Conservation (phyloP, 2,329 filamentous ascomycete genomes). For the Drechslerella coelobrocha region DNA sequence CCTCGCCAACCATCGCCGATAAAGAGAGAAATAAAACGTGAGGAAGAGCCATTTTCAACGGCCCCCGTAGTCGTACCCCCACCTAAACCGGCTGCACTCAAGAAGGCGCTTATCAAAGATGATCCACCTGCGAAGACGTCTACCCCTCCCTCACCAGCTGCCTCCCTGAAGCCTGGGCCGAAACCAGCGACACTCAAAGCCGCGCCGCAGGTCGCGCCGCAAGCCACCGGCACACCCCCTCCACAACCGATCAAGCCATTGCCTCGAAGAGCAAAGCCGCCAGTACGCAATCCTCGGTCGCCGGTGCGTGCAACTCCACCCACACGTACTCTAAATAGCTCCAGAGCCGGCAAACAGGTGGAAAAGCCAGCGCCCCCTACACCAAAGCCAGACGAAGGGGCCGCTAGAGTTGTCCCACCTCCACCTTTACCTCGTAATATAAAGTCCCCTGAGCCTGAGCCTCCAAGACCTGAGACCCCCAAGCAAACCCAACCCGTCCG, state of each 20-base stretch:
- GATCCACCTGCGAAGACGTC: slow-evolving; percentile 24
- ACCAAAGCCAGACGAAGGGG: slow-evolving; percentile 12
- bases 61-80: slow-evolving; percentile 19
- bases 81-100: slow-evolving; percentile 34
- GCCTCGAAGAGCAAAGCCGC: slow-evolving; percentile 23
- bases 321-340: slow-evolving; percentile 14
- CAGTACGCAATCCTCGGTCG: slow-evolving; percentile 11
- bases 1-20: slow-evolving; percentile 45
- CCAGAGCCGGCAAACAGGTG: slow-evolving; percentile 15
- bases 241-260: slow-evolving; percentile 43
- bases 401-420: slow-evolving; percentile 22
- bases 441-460: not conserved
- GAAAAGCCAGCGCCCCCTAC: not conserved
- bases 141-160: slow-evolving; percentile 1
- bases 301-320: slow-evolving; percentile 11
- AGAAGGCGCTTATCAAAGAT: slow-evolving; percentile 40
- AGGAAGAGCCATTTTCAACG: slow-evolving; percentile 8
- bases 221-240: slow-evolving; percentile 42
- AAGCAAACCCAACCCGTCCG: slow-evolving; percentile 6
- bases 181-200: slow-evolving; percentile 22
- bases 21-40: slow-evolving; percentile 37
- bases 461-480: not conserved
- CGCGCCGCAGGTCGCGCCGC: slow-evolving; percentile 7
- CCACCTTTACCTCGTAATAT: slow-evolving; percentile 27
- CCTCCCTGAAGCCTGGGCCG: slow-evolving; percentile 24